phyloP scores from a whole-genome alignment of 495 filamentous ascomycete species.

The Talaromyces proteolyticus region DNA sequence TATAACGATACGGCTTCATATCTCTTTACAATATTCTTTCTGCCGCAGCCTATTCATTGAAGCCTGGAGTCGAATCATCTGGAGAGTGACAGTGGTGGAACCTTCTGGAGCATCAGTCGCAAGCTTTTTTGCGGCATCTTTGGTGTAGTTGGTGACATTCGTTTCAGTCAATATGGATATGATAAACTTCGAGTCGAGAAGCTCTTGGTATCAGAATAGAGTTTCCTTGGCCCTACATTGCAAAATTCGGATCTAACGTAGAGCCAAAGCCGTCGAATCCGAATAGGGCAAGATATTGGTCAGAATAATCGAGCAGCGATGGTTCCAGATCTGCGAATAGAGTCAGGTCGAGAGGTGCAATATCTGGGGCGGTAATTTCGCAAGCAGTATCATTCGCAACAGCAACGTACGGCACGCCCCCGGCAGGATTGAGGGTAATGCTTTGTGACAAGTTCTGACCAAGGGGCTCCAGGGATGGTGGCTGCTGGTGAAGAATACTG shows the following conservation, averaged over 20 bases:
- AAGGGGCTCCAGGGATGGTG: not conserved
- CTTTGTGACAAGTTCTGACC: not conserved
- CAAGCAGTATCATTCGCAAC: not conserved
- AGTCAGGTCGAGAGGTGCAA: not conserved
- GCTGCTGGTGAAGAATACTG: not conserved
- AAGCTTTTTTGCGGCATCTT: no score
- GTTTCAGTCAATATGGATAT: no score
- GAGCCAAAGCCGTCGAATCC: not conserved
- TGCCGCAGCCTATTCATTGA: no score
- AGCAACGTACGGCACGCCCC: not conserved
- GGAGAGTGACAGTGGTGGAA: no score
- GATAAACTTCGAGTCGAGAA: no score
- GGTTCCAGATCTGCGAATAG: not conserved
- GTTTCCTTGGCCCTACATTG: not conserved
- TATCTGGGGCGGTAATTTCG: not conserved
- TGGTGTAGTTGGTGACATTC: no score
- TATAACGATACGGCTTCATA: no score
- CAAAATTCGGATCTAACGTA: not conserved
- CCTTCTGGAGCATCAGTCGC: no score
- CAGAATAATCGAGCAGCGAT: not conserved
- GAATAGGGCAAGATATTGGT: not conserved
- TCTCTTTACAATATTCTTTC: no score
- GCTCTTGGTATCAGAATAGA: not conserved
- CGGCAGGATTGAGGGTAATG: not conserved
- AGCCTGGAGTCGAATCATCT: no score